Conservation (phyloP, 805 yeast genomes). For the Myxozyma udenii region DNA sequence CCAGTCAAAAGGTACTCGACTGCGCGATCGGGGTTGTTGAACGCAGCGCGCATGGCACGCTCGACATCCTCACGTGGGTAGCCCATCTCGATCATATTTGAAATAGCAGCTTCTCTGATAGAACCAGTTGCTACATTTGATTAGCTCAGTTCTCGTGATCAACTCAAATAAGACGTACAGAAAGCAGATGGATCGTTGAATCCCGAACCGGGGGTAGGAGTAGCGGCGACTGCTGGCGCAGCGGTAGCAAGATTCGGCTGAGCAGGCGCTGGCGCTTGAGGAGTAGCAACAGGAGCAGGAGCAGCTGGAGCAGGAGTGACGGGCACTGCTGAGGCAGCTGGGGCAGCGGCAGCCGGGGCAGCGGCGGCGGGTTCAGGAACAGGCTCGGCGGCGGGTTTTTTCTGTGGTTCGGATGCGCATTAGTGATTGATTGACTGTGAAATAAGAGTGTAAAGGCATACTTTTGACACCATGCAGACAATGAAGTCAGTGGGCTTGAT, state of each 20-base stretch:
- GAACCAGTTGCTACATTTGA: slow-evolving; percentile 59
- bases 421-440: no score
- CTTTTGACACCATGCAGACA: slow-evolving; percentile 81
- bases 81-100: slow-evolving; percentile 92
- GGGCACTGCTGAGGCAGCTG: slow-evolving; percentile 12
- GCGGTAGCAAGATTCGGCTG: slow-evolving; percentile 24
- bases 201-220: slow-evolving; percentile 29
- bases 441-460: no score
- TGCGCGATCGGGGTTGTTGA: slow-evolving; percentile 96
- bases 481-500: slow-evolving; percentile 81
- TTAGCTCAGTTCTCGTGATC: neutral
- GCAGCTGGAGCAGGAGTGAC: slow-evolving; percentile 25
- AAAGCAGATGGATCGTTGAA: slow-evolving; percentile 41
- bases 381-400: no score
- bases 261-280: slow-evolving; percentile 26
- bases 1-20: slow-evolving; percentile 92
- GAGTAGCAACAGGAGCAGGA: slow-evolving; percentile 30
- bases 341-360: slow-evolving; percentile 30
- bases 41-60: slow-evolving; percentile 89
- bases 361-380: slow-evolving; percentile 22
- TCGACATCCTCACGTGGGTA: slow-evolving; percentile 84
- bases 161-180: slow-evolving; percentile 29
- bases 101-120: slow-evolving; percentile 72
- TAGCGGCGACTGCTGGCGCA: slow-evolving; percentile 26
- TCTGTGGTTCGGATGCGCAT: neutral